Percentiles rank a stretch among this genome's conserved stretches.
phyloP scores from a whole-genome alignment of 805 yeast species.

The Schwanniomyces yamadae region DNA sequence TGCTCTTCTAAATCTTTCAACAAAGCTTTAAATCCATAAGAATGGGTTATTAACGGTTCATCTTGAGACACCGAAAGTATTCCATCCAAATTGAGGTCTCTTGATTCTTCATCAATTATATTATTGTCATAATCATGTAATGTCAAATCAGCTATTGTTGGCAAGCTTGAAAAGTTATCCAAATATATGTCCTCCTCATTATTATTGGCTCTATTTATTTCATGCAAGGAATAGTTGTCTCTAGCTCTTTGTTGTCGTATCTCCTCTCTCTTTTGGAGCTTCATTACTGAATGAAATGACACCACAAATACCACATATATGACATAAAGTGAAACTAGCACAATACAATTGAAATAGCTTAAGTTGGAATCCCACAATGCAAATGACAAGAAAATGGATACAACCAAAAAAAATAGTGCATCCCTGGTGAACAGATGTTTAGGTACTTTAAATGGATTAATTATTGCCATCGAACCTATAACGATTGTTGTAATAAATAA shows the following conservation, averaged over 20 bases:
- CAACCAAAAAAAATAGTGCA: constrained; percentile 49
- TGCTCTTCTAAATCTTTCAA: constrained; percentile 32
- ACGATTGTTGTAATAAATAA: constrained; percentile 78
- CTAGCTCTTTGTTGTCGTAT: constrained; percentile 23
- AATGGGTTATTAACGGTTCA: constrained; percentile 12
- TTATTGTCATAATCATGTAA: neutral
- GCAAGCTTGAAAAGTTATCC: constrained; percentile 21
- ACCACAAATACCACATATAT: constrained; percentile 54
- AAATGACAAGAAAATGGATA: constrained; percentile 50
- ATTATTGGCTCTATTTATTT: neutral
- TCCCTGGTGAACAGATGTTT: constrained; percentile 58
- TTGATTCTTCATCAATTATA: neutral
- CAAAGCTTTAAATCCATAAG: constrained; percentile 32
- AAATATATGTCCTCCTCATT: constrained; percentile 19
- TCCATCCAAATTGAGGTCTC: too few species aligned
- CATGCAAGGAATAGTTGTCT: constrained; percentile 13
- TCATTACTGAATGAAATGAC: constrained; percentile 22
- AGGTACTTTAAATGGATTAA: constrained; percentile 62
- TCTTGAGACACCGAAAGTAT: too few species aligned
- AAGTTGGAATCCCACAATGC: constrained; percentile 57
- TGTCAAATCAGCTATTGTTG: constrained; percentile 26
- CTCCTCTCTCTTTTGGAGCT: constrained; percentile 11
- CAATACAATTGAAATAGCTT: constrained; percentile 51
- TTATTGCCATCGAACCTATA: constrained; percentile 72
- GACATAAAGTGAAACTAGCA: constrained; percentile 57